Conservation (phyloP, 768 basidiomycete species). For the Lactifluus volemus region DNA sequence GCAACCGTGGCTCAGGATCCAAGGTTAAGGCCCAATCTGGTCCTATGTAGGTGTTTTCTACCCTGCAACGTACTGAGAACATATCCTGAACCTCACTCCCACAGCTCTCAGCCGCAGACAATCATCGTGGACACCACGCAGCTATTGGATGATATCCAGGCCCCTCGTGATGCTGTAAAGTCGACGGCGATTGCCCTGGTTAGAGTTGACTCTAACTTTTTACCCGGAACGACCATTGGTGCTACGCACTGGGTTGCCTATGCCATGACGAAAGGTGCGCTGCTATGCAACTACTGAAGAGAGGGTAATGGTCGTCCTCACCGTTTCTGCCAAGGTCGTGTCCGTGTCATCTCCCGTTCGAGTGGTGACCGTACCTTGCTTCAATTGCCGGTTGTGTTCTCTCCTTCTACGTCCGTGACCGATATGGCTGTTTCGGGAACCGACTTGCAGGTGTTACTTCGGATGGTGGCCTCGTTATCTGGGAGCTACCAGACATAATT, state of each 20-base stretch:
- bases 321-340: conserved; percentile 43
- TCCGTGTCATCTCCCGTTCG: conserved; percentile 81
- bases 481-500: conserved; percentile 77
- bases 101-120: conserved; percentile 53
- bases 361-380: conserved; percentile 82
- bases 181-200: conserved; percentile 88
- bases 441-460: conserved; percentile 79
- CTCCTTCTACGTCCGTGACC: conserved; percentile 51
- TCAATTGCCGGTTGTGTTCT: conserved; percentile 60
- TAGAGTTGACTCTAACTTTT: conserved; percentile 75
- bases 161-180: conserved; percentile 67
- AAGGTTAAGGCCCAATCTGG: conserved; percentile 45
- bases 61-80: background rate
- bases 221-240: conserved; percentile 81
- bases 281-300: background rate
- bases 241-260: conserved; percentile 91
- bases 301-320: background rate
- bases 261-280: conserved; percentile 75
- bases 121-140: conserved; percentile 72
- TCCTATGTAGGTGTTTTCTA: conserved; percentile 39
- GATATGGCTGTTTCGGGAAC: conserved; percentile 84
- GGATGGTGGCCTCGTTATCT: conserved; percentile 83
- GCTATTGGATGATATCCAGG: conserved; percentile 64
- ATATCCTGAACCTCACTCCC: background rate
- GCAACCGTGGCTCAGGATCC: conserved; percentile 32